Evolutionary conservation across 2,329 filamentous ascomycete species (phyloP).

Genomic region (Trichoderma sp.): DNA sequence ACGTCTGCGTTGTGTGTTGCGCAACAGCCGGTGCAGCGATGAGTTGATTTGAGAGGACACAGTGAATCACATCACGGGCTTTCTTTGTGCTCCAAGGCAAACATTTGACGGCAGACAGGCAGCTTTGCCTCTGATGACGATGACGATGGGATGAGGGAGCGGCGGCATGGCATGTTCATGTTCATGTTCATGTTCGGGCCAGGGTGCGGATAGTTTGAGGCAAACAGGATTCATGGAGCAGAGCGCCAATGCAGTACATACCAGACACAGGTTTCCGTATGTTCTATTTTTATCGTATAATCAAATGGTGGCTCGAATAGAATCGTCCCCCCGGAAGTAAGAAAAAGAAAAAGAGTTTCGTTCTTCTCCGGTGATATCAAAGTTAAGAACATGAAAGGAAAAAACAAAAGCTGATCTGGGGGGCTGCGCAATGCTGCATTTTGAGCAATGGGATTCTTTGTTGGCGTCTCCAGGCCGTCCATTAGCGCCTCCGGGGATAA

Average conservation of each 20-base stretch:
- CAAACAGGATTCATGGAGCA: not conserved
- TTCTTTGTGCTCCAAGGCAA: not conserved
- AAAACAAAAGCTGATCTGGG: not conserved
- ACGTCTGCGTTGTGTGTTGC: not conserved
- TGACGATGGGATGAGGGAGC: not conserved
- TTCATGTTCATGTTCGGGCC: not conserved
- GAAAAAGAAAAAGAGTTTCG: too few species aligned
- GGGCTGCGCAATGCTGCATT: not conserved
- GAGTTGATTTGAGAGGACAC: not conserved
- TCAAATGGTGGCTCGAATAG: not conserved
- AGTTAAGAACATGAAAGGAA: not conserved
- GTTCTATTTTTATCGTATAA: not conserved
- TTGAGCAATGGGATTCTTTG: not conserved
- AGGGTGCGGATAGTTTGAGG: not conserved
- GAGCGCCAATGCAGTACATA: not conserved
- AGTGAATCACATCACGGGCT: not conserved
- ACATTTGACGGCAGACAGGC: not conserved
- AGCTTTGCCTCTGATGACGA: not conserved
- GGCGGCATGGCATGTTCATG: not conserved
- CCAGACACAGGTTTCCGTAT: not conserved
- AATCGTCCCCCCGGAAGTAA: not conserved
- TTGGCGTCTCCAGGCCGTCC: not conserved
- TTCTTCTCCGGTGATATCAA: too few species aligned
- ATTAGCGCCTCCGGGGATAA: not conserved
- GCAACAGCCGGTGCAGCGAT: not conserved